phyloP scores from a whole-genome alignment of 495 filamentous ascomycete genomes.

The Jackrogersella multiformis region DNA sequence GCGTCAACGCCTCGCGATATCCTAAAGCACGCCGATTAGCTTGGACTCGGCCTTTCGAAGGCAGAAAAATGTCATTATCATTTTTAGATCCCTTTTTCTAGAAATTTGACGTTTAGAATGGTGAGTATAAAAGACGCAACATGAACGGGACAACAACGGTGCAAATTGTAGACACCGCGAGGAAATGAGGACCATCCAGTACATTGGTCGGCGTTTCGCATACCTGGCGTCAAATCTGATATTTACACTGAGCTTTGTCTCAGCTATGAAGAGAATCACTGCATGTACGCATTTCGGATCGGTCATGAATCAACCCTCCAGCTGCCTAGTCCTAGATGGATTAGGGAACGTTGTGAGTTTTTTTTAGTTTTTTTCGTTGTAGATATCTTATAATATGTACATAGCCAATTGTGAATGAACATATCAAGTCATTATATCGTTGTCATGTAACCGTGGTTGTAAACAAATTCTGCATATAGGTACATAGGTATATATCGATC shows the following conservation, averaged over 20 bases:
- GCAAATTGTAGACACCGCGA: constrained; percentile 8
- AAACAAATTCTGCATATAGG: too few relatives aligned
- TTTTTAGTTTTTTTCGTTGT: constrained; percentile 32
- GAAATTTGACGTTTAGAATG: constrained; percentile 12
- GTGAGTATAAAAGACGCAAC: constrained; percentile 13
- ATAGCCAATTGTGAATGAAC: constrained; percentile 36
- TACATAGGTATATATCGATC: too few relatives aligned
- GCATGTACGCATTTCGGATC: constrained; percentile 23
- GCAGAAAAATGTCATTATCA: not conserved
- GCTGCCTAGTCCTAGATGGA: constrained; percentile 17
- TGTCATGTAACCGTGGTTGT: not conserved
- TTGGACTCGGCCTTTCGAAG: not conserved
- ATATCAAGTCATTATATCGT: constrained; percentile 20
- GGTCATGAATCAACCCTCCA: constrained; percentile 13
- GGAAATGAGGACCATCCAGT: constrained; percentile 18
- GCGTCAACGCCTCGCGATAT: not conserved
- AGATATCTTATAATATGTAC: constrained; percentile 25
- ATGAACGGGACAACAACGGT: constrained; percentile 11
- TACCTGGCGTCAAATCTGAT: constrained; percentile 19
- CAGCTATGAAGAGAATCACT: constrained; percentile 12
- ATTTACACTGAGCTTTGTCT: constrained; percentile 27
- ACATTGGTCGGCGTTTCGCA: constrained; percentile 40
- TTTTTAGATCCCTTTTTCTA: not conserved
- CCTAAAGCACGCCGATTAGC: not conserved
- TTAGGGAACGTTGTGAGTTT: not conserved